A percentile compares a stretch with the other conserved stretches of the same genome.
These are phyloP conservation scores for Ophiostoma ulmi DNA, from an alignment of 2,329 filamentous ascomycete genomes.

Conservation along the genomic window DNA sequence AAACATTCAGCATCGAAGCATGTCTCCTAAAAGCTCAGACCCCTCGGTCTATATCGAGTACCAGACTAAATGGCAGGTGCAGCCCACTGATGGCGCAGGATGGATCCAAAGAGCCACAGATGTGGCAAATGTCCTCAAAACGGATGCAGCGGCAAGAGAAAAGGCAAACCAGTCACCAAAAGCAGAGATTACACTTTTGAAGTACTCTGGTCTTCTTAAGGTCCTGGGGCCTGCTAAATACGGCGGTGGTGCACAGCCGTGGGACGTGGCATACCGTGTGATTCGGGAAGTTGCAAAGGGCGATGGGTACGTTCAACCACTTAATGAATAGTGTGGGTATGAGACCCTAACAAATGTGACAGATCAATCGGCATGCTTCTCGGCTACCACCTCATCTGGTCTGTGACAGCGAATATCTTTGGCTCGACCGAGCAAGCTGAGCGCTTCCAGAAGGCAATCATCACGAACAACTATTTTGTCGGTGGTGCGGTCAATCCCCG, in stretches of 20 bases:
- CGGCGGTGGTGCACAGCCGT: conserved; percentile 42
- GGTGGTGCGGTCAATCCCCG: conserved; percentile 62
- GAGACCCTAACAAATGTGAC: neutral
- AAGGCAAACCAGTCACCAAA: conserved; percentile 39
- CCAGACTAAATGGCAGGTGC: conserved; percentile 35
- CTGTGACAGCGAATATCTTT: conserved; percentile 55
- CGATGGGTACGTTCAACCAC: conserved; percentile 46
- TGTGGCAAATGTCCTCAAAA: conserved; percentile 35
- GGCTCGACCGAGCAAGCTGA: conserved; percentile 57
- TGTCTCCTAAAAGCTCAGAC: conserved; percentile 30
- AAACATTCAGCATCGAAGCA: neutral
- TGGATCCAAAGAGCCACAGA: conserved; percentile 41
- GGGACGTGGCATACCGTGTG: conserved; percentile 50
- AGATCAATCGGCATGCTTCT: conserved; percentile 56
- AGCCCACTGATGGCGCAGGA: conserved; percentile 32
- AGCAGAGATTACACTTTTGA: conserved; percentile 40
- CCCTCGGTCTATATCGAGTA: conserved; percentile 38
- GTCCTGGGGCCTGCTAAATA: conserved; percentile 39
- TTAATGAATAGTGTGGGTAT: neutral
- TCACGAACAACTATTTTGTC: conserved; percentile 60
- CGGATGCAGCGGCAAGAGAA: conserved; percentile 36
- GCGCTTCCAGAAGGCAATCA: conserved; percentile 51
- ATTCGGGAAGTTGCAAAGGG: conserved; percentile 60
- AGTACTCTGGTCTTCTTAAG: conserved; percentile 40
- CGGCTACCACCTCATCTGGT: conserved; percentile 62